These are phyloP conservation scores for Boletus barrowsii DNA, from an alignment of 768 basidiomycete species.

Conservation along the genomic window DNA sequence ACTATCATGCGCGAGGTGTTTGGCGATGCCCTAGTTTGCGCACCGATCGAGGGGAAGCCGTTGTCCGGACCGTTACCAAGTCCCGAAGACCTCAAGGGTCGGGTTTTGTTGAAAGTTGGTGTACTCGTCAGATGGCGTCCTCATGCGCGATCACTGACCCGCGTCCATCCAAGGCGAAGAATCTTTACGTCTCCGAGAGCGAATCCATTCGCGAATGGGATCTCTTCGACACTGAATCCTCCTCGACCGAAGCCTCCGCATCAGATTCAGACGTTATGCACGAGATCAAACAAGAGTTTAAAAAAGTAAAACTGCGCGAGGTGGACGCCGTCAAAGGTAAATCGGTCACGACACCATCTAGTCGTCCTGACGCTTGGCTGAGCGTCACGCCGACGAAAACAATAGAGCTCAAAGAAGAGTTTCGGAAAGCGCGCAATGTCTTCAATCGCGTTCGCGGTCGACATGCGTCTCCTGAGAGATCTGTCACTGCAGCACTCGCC, in stretches of 20 bases:
- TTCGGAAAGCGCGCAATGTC: conserved; percentile 39
- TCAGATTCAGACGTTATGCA: conserved; percentile 29
- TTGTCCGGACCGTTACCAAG: conserved; percentile 67
- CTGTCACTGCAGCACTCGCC: conserved; percentile 16
- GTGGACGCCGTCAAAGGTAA: conserved; percentile 38
- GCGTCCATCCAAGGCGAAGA: conserved; percentile 58
- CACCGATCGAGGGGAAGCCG: conserved; percentile 45
- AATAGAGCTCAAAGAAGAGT: conserved; percentile 38
- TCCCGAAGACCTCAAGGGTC: conserved; percentile 75
- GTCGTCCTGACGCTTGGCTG: conserved; percentile 12
- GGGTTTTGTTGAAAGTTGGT: conserved; percentile 79
- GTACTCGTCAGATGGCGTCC: not conserved
- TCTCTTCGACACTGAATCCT: conserved; percentile 41
- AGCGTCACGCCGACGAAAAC: conserved; percentile 7
- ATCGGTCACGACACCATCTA: not conserved
- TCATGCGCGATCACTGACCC: not conserved
- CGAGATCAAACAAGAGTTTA: conserved; percentile 26
- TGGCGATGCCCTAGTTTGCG: conserved; percentile 49
- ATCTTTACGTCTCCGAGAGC: conserved; percentile 52
- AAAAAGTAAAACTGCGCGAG: conserved; percentile 27
- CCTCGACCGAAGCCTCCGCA: conserved; percentile 40
- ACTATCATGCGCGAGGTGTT: conserved; percentile 67
- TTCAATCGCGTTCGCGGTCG: conserved; percentile 41
- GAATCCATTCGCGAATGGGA: conserved; percentile 34
- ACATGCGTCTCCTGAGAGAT: conserved; percentile 19